Percentiles rank a stretch among this genome's conserved stretches.
phyloP scores from a whole-genome alignment of 2,329 filamentous ascomycete genomes.

The Chrysosporium queenslandicum region DNA sequence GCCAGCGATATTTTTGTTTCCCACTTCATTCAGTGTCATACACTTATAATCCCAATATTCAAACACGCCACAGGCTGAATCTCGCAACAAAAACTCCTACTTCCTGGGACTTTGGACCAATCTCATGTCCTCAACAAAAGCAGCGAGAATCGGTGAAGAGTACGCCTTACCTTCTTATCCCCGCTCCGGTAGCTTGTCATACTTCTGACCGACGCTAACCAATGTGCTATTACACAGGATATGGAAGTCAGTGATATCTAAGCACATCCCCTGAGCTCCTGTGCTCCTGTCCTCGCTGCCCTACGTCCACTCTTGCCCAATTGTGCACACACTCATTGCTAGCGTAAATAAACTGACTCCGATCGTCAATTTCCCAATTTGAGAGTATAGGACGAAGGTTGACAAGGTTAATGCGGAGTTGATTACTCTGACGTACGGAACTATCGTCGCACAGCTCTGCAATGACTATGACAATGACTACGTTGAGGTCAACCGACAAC shows the following conservation, averaged over 20 bases:
- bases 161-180: conserved; percentile 37
- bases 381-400: conserved; percentile 62
- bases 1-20: no score
- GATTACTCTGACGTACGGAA: conserved; percentile 94
- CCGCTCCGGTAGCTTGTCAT: not conserved
- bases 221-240: conserved; percentile 49
- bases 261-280: not conserved
- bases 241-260: conserved; percentile 65
- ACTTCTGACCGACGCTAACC: conserved; percentile 18
- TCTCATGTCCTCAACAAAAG: conserved; percentile 52
- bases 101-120: not conserved
- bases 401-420: conserved; percentile 98
- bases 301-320: no score
- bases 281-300: no score
- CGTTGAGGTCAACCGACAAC: conserved; percentile 87
- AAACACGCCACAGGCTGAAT: not conserved
- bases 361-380: not conserved
- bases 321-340: not conserved
- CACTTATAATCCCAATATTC: not conserved
- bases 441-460: conserved; percentile 91
- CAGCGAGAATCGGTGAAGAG: conserved; percentile 64
- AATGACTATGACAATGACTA: conserved; percentile 95
- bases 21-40: not conserved
- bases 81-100: not conserved
- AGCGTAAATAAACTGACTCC: conserved; percentile 14